A percentile compares a stretch with the other conserved stretches of the same genome.
Conservation (phyloP, 192 early-diverging fungal species). For the Dissophora globulifera region DNA sequence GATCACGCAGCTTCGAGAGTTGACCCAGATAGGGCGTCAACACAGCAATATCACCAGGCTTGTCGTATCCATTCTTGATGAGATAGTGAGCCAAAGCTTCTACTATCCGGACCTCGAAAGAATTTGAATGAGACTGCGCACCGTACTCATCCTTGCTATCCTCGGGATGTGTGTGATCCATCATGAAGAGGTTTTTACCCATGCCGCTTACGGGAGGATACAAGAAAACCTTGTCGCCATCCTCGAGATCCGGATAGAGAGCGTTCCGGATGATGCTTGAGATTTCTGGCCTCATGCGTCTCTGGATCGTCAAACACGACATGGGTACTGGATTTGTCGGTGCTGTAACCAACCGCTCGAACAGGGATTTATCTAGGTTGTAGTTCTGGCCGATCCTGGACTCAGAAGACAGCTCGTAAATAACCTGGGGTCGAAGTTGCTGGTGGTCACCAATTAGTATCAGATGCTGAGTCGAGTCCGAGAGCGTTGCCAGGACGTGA, state of each 20-base stretch:
- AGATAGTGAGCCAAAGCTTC: constrained; percentile 58
- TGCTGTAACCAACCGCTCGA: constrained; percentile 60
- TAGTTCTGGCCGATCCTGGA: constrained; percentile 52
- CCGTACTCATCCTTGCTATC: constrained; percentile 51
- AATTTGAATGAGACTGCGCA: constrained; percentile 58
- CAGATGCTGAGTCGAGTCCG: constrained; percentile 60
- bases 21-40: constrained; percentile 68
- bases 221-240: constrained; percentile 31
- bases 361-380: constrained; percentile 58
- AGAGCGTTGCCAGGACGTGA: constrained; percentile 61
- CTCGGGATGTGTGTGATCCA: constrained; percentile 60
- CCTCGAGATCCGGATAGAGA: constrained; percentile 58
- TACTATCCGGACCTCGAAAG: constrained; percentile 63
- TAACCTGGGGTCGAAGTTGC: constrained; percentile 51
- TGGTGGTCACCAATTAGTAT: constrained; percentile 64
- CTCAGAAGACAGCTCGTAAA: constrained; percentile 46
- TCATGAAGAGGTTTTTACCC: constrained; percentile 58
- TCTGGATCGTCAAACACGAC: constrained; percentile 53
- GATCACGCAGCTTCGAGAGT: constrained; percentile 55
- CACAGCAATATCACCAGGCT: constrained; percentile 60
- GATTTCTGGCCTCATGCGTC: constrained; percentile 66
- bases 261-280: constrained; percentile 58
- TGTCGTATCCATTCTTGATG: constrained; percentile 61
- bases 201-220: constrained; percentile 56
- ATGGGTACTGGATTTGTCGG: constrained; percentile 49